Evolutionary conservation across 345 rosid genomes (phyloP).

Genomic region (Salix dunnii): DNA sequence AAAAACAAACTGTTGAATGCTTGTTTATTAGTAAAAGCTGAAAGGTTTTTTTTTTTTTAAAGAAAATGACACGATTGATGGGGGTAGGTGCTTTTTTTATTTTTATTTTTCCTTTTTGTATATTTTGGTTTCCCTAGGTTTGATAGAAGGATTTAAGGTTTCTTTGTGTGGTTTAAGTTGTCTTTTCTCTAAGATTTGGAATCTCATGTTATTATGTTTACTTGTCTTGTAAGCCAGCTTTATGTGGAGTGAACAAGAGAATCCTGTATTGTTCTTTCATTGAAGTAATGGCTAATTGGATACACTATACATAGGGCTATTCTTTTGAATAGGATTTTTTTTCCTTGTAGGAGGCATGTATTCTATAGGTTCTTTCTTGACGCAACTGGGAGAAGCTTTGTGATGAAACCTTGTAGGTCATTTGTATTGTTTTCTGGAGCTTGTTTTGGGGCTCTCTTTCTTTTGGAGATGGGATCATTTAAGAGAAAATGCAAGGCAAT

Average conservation of each 20-base stretch:
- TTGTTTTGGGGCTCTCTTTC: constrained; percentile 19
- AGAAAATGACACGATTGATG: background rate
- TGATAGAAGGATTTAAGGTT: background rate
- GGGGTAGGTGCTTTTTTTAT: background rate
- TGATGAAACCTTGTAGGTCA: constrained; percentile 32
- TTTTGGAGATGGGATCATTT: constrained; percentile 26
- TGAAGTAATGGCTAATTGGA: constrained; percentile 29
- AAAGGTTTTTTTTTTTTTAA: background rate
- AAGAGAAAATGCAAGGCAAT: constrained; percentile 34
- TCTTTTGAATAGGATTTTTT: constrained; percentile 14
- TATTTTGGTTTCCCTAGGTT: background rate
- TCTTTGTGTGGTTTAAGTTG: constrained; percentile 12
- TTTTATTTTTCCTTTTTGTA: background rate
- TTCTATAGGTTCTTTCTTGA: constrained; percentile 25
- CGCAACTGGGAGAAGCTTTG: constrained; percentile 32
- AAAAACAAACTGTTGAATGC: background rate
- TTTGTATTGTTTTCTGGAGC: constrained; percentile 33
- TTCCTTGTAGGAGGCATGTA: constrained; percentile 21
- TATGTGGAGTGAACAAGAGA: constrained; percentile 18
- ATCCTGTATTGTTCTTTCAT: constrained; percentile 32
- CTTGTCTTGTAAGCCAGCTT: constrained; percentile 46
- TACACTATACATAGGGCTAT: constrained; percentile 5
- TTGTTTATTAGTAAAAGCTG: background rate
- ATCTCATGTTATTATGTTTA: constrained; percentile 29
- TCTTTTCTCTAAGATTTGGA: constrained; percentile 14